Evolutionary conservation across 2,329 filamentous ascomycete genomes (phyloP), one percentile per base, ranked within the genome.

Genomic region (Graphiopsis chlorocephala): DNA sequence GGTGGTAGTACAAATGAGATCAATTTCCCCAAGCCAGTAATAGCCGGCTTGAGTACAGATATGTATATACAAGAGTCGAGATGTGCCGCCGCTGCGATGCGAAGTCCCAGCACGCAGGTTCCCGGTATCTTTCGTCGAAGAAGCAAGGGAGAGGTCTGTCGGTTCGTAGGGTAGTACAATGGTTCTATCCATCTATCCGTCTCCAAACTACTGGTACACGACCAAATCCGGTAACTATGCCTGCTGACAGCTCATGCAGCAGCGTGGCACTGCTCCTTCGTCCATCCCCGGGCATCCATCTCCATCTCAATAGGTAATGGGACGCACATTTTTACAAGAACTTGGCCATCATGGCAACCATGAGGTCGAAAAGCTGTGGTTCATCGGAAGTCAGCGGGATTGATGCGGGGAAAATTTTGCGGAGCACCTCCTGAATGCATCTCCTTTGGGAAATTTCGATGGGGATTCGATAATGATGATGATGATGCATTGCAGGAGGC

Each of bases 311-410:
- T 62, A 62, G 60, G 58, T 65, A 55, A 62, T 62, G 60, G 60
- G 48, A 33, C 55, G 60, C 60, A 62, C 60, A 55, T 62, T 62
- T 65, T 75, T 77, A 77, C 68, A 77, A 73, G 74, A 75, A 77
- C 73, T 93, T 93, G 89, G 90, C 90, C 90, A 93, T 93, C 85
- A 93, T 91, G 85, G 90, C 90, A 92, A 93, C 87, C 90, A 93
- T 93, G 78, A 92, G 88, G 78, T 92, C 89, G 89, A 92, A 92
- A 79, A 92, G 88, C 70, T 73, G 68, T 52, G 48, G n/a, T 17
- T 23, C 53, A 7, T n/a, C 26, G 26, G 33, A 35, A 48, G 60
- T 47, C 60, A 48, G 45, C 42, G 53, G 35, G 20, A 29, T 52
- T 33, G 28, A n/a, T 48, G 48, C 48, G 48, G 60, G 47, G 60